Evolutionary conservation across 169 alveolate species (phyloP).

Genomic region (Theileria equi): DNA sequence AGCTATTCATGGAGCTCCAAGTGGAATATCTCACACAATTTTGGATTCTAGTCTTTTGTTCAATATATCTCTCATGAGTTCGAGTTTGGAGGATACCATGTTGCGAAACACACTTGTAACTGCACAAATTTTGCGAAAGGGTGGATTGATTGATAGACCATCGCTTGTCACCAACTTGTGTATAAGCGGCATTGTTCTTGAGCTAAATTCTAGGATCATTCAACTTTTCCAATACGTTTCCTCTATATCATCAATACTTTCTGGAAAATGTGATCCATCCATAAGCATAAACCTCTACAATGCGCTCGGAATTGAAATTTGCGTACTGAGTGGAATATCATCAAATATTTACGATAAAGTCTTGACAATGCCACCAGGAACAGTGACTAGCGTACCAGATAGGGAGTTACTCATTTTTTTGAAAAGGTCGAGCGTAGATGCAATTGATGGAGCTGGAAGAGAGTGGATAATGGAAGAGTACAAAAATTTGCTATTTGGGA

Average conservation of each 20-base stretch:
- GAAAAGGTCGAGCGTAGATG: constrained; percentile 1
- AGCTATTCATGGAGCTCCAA: too few species aligned
- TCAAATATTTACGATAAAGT: constrained; percentile 3
- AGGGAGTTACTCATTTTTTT: constrained; percentile 4
- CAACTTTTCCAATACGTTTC: constrained; percentile 26
- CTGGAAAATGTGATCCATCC: not conserved
- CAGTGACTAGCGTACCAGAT: not conserved
- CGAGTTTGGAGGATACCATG: constrained; percentile 33
- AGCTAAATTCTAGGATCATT: constrained; percentile 23
- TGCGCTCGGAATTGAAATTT: constrained; percentile 11
- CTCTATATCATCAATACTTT: constrained; percentile 1
- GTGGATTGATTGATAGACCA: constrained; percentile 1
- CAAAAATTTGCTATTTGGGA: constrained; percentile 44
- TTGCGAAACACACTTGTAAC: constrained; percentile 33
- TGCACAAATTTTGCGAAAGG: constrained; percentile 21
- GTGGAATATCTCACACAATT: too few species aligned
- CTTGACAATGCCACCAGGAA: not conserved
- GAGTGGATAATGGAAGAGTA: constrained; percentile 17
- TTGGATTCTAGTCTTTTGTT: constrained; percentile 24
- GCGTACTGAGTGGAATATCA: constrained; percentile 11
- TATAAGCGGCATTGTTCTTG: constrained; percentile 36
- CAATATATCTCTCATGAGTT: constrained; percentile 15
- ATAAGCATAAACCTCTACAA: not conserved
- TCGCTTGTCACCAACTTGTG: constrained; percentile 24
- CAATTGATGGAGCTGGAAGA: not conserved